Evolutionary conservation across 1,139 yeast species (phyloP).

Genomic region (Trichomonascaceae sp.): DNA sequence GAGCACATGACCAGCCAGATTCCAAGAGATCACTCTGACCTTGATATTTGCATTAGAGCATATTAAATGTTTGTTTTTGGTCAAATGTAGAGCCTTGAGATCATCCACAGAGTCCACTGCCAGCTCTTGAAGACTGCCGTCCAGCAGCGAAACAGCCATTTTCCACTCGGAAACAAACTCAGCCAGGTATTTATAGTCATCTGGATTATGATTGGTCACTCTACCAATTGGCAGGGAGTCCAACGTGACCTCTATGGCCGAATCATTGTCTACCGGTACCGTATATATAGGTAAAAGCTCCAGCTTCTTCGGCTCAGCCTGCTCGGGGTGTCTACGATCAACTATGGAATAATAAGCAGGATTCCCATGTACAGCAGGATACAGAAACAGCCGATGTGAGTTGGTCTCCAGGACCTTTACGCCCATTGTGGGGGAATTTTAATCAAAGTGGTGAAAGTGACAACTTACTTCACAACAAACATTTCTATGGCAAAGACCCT

Average conservation of each 20-base stretch:
- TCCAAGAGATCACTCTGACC: slow-evolving; percentile 41
- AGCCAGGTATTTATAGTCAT: slow-evolving; percentile 17
- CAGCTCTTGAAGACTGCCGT: slow-evolving; percentile 1
- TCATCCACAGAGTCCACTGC: slow-evolving; percentile 3
- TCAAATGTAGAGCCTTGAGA: slow-evolving; percentile 5
- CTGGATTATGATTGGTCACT: slow-evolving; percentile 14
- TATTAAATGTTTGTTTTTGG: slow-evolving; percentile 3
- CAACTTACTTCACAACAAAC: background rate
- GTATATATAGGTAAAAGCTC: slow-evolving; percentile 3
- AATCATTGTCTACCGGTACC: slow-evolving; percentile 3
- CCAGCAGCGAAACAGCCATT: slow-evolving; percentile 17
- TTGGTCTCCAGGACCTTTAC: slow-evolving; percentile 16
- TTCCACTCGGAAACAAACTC: slow-evolving; percentile 26
- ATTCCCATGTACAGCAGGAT: slow-evolving; percentile 15
- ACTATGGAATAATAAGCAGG: slow-evolving; percentile 22
- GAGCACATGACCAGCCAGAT: slow-evolving; percentile 39
- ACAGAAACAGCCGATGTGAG: slow-evolving; percentile 21
- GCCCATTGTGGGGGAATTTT: background rate
- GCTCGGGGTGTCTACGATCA: slow-evolving; percentile 17
- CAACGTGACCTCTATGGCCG: slow-evolving; percentile 17
- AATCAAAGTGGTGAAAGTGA: background rate
- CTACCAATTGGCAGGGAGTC: slow-evolving; percentile 26
- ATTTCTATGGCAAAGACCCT: slow-evolving; percentile 36
- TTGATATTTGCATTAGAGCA: slow-evolving; percentile 17
- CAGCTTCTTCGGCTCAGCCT: slow-evolving; percentile 14